Conservation (phyloP, 225 moss, liverwort and hornwort genomes). For the Thuidium tamariscinum region DNA sequence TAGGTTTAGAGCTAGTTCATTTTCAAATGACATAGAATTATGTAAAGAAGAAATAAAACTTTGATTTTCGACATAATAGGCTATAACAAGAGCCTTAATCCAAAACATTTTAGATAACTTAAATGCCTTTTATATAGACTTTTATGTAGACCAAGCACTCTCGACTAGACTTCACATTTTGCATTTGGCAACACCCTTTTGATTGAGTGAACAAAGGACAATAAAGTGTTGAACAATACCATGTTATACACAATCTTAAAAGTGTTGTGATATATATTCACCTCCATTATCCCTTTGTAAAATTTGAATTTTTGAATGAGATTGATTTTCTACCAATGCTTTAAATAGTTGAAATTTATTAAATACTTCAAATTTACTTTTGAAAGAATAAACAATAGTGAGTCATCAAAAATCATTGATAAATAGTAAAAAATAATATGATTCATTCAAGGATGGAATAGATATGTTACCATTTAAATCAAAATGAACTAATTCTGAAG, state of each 20-base stretch:
- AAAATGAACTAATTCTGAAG: too few species aligned
- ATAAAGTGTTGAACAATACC: background rate
- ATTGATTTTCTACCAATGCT: too few species aligned
- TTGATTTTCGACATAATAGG: accelerated
- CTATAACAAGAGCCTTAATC: background rate
- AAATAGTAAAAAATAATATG: too few species aligned
- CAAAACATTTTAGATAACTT: background rate
- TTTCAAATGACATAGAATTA: background rate
- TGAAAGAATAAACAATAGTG: too few species aligned
- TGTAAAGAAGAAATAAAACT: background rate
- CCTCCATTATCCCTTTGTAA: too few species aligned
- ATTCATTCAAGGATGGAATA: too few species aligned
- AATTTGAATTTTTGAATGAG: too few species aligned
- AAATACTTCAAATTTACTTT: too few species aligned
- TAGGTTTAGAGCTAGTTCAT: background rate
- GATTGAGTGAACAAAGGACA: accelerated
- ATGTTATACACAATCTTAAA: background rate
- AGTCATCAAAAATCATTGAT: too few species aligned
- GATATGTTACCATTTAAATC: too few species aligned
- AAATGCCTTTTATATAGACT: background rate
- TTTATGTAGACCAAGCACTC: too few species aligned
- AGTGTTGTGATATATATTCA: background rate
- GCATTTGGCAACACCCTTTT: accelerated
- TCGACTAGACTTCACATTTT: background rate
- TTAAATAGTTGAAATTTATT: too few species aligned